phyloP scores from a whole-genome alignment of 805 yeast genomes.

The Ogataea trehalophila region DNA sequence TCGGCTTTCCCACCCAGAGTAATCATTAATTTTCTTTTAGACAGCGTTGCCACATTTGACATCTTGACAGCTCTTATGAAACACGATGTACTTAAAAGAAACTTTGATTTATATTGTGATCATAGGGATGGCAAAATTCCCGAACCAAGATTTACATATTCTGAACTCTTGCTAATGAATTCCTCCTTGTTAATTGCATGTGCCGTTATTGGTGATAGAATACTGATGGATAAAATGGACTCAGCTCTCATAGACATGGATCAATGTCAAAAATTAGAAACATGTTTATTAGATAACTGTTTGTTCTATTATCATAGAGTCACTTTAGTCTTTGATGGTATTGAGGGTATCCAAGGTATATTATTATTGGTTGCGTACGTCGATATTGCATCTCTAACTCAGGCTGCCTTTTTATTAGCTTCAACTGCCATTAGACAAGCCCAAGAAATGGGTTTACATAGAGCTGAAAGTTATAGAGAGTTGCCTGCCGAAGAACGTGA shows the following conservation, averaged over 20 bases:
- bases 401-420: slow-evolving; percentile 37
- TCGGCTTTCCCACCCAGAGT: slow-evolving; percentile 30
- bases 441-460: slow-evolving; percentile 53
- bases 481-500: slow-evolving; percentile 33
- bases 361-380: slow-evolving; percentile 41
- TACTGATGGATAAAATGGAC: slow-evolving; percentile 1
- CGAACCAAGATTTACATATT: slow-evolving; percentile 22
- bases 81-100: slow-evolving; percentile 4
- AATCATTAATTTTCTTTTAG: slow-evolving; percentile 14
- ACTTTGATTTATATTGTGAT: slow-evolving; percentile 18
- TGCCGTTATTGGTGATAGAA: slow-evolving; percentile 6
- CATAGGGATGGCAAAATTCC: slow-evolving; percentile 20
- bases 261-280: slow-evolving; percentile 25
- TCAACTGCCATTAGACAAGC: slow-evolving; percentile 49
- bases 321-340: slow-evolving; percentile 45
- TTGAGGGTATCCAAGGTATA: slow-evolving; percentile 47
- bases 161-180: slow-evolving; percentile 32
- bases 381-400: slow-evolving; percentile 30
- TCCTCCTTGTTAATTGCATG: slow-evolving; percentile 20
- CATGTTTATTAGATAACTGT: slow-evolving; percentile 34
- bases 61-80: slow-evolving; percentile 1
- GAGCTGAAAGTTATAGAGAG: slow-evolving; percentile 39
- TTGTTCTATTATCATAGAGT: slow-evolving; percentile 50
- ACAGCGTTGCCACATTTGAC: not conserved
- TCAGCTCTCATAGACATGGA: slow-evolving; percentile 9